Conservation (phyloP, 345 rosid species). For the Linum lewisii region DNA sequence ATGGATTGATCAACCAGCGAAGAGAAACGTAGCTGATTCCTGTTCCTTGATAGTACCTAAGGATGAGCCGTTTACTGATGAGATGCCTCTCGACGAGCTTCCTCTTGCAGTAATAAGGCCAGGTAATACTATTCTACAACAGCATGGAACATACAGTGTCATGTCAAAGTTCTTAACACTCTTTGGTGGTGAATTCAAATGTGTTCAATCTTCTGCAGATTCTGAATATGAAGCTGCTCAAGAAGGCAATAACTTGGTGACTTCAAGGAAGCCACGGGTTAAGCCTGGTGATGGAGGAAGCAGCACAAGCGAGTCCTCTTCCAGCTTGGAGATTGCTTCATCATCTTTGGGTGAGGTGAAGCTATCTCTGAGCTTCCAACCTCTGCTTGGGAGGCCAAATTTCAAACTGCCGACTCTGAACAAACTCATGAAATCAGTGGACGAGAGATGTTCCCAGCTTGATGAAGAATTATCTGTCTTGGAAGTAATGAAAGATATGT, state of each 20-base stretch:
- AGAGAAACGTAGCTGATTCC: slow-evolving; percentile 14
- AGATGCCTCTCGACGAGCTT: slow-evolving; percentile 17
- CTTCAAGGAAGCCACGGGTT: slow-evolving; percentile 14
- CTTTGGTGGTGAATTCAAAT: neutral
- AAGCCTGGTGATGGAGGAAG: slow-evolving; percentile 17
- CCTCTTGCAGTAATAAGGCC: slow-evolving; percentile 46
- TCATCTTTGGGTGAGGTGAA: slow-evolving; percentile 73
- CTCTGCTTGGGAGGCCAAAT: slow-evolving; percentile 44
- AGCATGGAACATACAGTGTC: neutral
- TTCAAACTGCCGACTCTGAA: slow-evolving; percentile 53
- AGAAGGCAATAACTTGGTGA: slow-evolving; percentile 18
- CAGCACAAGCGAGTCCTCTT: slow-evolving; percentile 19
- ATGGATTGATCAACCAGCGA: slow-evolving; percentile 6
- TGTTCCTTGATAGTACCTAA: slow-evolving; percentile 29
- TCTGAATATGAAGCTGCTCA: slow-evolving; percentile 15
- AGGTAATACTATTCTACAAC: slow-evolving; percentile 23
- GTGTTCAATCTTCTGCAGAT: slow-evolving; percentile 18
- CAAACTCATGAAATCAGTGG: slow-evolving; percentile 56
- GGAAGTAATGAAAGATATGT: slow-evolving; percentile 64
- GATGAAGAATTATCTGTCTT: slow-evolving; percentile 62
- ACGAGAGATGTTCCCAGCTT: slow-evolving; percentile 58
- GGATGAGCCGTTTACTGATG: too few relatives aligned
- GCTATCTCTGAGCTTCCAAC: slow-evolving; percentile 57
- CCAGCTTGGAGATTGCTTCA: slow-evolving; percentile 61
- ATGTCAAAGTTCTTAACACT: neutral